Evolutionary conservation across 345 rosid genomes (phyloP).

Genomic region (Salix koriyanagi): DNA sequence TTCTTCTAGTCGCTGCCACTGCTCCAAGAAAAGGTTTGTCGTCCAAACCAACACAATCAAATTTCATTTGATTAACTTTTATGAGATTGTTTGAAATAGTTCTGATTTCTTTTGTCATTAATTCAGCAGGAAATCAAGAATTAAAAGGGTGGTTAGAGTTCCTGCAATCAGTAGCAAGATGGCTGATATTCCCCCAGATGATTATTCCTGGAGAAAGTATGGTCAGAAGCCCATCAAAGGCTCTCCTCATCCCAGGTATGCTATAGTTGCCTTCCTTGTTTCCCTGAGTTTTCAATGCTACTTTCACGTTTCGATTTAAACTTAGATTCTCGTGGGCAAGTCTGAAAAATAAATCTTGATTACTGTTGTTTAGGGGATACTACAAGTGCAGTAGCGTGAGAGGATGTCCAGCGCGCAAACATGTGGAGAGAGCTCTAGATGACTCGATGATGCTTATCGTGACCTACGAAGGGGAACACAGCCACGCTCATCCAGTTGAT

Average conservation of each 20-base stretch:
- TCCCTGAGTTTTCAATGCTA: background rate
- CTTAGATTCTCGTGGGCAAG: background rate
- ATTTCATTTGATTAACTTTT: background rate
- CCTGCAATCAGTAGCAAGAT: constrained; percentile 78
- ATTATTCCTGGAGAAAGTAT: constrained; percentile 90
- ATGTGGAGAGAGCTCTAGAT: constrained; percentile 80
- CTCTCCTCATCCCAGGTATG: constrained; percentile 92
- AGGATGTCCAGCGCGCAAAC: constrained; percentile 93
- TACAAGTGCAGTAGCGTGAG: constrained; percentile 88
- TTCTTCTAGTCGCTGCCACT: constrained; percentile 77
- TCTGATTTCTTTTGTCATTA: background rate
- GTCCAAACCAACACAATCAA: background rate
- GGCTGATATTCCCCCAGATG: constrained; percentile 92
- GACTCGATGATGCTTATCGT: constrained; percentile 75
- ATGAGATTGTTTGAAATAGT: background rate
- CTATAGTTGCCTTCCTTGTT: background rate
- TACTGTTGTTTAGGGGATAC: constrained; percentile 56
- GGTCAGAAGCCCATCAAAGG: constrained; percentile 99
- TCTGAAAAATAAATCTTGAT: background rate
- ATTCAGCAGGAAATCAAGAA: constrained; percentile 58
- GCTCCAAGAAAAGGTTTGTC: constrained; percentile 81
- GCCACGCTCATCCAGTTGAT: constrained; percentile 34
- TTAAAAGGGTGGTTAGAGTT: constrained; percentile 63
- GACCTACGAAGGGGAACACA: constrained; percentile 88
- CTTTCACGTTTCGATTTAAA: background rate